These are phyloP conservation scores for Phytophthora tentaculata DNA, from an alignment of 352 stramenopile species.

Conservation along the genomic window DNA sequence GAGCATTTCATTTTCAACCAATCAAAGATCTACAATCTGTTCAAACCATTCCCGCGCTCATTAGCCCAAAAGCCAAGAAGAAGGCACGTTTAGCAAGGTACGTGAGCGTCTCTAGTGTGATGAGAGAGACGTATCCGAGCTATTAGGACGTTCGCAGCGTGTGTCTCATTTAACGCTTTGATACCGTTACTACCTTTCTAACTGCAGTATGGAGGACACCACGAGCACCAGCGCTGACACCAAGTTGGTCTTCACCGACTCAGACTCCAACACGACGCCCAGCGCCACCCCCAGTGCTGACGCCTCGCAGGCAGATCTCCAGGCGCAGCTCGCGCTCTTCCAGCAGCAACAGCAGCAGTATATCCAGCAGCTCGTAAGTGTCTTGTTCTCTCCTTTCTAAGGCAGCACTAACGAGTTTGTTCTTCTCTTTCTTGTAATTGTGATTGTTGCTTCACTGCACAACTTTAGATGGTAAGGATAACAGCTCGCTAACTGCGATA, in stretches of 20 bases:
- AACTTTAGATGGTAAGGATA: conserved; percentile 43
- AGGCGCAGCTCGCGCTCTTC: conserved; percentile 61
- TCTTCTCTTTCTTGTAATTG: background rate
- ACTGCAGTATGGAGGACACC: conserved; percentile 40
- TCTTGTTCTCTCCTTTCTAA: background rate
- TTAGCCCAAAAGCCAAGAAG: conserved; percentile 16
- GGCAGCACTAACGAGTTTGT: conserved; percentile 17
- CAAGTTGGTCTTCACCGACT: conserved; percentile 40
- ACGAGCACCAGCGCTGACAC: conserved; percentile 31
- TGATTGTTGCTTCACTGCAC: conserved; percentile 2
- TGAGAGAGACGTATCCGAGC: background rate
- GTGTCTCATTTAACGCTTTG: background rate
- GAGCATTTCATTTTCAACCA: conserved; percentile 13
- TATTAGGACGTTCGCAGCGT: background rate
- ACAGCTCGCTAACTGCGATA: background rate
- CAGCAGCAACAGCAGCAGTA: conserved; percentile 71
- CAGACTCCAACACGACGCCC: conserved; percentile 29
- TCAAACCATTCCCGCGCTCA: conserved; percentile 36
- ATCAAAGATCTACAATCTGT: conserved; percentile 7
- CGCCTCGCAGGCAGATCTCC: conserved; percentile 45
- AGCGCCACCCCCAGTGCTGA: conserved; percentile 20
- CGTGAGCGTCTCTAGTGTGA: no score
- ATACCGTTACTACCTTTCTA: background rate
- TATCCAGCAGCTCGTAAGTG: conserved; percentile 56
- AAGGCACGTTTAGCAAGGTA: conserved; percentile 27